phyloP scores from a whole-genome alignment of 148 eudicot species.

The Arctostaphylos glauca region DNA sequence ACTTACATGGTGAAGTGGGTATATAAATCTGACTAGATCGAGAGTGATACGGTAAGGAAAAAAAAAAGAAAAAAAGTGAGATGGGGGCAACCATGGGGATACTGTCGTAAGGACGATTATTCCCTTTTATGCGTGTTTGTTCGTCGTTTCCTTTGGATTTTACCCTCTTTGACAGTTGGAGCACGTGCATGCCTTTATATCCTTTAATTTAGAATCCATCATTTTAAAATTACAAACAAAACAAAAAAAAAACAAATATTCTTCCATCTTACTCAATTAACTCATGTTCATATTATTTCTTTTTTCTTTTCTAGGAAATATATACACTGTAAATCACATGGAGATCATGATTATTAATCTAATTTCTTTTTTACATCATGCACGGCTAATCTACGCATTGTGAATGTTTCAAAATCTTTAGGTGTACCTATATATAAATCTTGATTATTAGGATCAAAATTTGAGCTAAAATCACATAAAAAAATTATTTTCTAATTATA shows the following conservation, averaged over 20 bases:
- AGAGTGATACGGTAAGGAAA: no score
- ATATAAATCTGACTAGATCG: no score
- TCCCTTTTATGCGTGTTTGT: constrained; percentile 17
- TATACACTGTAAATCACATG: background rate
- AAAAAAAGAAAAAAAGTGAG: background rate
- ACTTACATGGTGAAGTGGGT: no score
- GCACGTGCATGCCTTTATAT: constrained; percentile 25
- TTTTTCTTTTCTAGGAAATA: background rate
- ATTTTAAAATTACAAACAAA: background rate
- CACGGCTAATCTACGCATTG: no score
- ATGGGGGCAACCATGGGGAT: background rate
- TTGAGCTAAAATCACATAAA: no score
- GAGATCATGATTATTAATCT: no score
- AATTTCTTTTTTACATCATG: no score
- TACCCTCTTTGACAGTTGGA: constrained; percentile 21
- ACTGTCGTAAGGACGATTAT: constrained; percentile 27
- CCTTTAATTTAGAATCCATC: background rate
- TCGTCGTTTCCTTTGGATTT: constrained; percentile 31
- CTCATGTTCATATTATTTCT: background rate
- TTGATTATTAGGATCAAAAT: no score
- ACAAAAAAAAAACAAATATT: background rate
- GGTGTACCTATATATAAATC: no score
- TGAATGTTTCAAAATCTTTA: no score
- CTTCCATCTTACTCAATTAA: no score
- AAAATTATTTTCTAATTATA: no score